Percentiles rank a stretch among this genome's conserved stretches.
Conservation (phyloP, 768 basidiomycete genomes). For the Lentinus brumalis region DNA sequence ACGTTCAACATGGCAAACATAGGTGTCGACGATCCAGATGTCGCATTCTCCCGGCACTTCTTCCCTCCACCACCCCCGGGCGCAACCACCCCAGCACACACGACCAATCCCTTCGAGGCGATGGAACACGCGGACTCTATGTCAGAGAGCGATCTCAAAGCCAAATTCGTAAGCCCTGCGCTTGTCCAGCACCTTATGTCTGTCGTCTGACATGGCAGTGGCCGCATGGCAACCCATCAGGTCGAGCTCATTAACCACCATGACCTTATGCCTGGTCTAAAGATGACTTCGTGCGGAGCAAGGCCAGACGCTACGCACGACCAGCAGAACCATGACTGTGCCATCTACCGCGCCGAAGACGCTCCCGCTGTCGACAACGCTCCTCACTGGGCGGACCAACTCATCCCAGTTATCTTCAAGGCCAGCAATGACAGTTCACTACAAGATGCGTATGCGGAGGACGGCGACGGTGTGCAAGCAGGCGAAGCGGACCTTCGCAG, state of each 20-base stretch:
- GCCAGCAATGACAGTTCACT: neutral
- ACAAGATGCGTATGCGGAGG: conserved; percentile 5
- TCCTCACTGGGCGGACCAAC: conserved; percentile 8
- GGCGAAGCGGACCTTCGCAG: neutral
- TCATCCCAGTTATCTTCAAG: conserved; percentile 10
- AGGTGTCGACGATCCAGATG: neutral
- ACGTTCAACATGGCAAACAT: neutral
- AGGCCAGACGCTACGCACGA: neutral
- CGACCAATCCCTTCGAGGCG: neutral
- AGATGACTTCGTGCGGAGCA: neutral
- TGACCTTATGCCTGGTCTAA: neutral
- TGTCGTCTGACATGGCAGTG: neutral
- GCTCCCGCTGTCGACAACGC: neutral
- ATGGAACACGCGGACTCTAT: neutral
- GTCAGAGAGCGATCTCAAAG: neutral
- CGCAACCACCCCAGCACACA: neutral
- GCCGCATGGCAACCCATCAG: neutral
- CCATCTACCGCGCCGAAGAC: neutral
- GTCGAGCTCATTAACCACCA: neutral
- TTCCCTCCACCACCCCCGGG: neutral
- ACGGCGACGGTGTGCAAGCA: neutral
- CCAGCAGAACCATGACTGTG: neutral
- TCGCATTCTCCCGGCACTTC: neutral
- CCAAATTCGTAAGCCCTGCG: neutral
- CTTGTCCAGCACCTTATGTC: too few relatives aligned